Evolutionary conservation across 495 filamentous ascomycete genomes (phyloP).

Genomic region (Annulohypoxylon moriforme): DNA sequence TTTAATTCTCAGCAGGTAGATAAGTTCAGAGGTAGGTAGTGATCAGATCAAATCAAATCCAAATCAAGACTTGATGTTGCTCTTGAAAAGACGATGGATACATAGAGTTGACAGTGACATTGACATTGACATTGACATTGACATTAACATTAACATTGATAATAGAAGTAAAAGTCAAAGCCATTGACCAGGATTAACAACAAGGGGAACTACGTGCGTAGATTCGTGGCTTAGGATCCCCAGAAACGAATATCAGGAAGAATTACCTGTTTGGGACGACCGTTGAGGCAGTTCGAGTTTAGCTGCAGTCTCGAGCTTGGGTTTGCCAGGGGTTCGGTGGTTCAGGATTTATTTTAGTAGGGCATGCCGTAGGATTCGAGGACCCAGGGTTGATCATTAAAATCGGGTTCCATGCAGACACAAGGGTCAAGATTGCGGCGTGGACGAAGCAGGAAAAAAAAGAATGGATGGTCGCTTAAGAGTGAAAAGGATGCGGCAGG

Average conservation of each 20-base stretch:
- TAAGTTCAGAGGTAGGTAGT: too few species aligned
- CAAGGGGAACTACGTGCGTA: background rate
- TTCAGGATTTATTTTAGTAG: slow-evolving; percentile 30
- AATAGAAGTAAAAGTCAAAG: background rate
- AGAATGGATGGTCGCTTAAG: slow-evolving; percentile 18
- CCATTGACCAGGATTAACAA: slow-evolving; percentile 7
- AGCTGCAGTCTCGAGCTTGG: slow-evolving; percentile 28
- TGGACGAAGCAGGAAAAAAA: slow-evolving; percentile 27
- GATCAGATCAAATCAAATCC: too few species aligned
- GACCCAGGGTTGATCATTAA: slow-evolving; percentile 24
- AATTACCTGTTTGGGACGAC: slow-evolving; percentile 35
- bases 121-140: background rate
- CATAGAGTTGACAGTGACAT: background rate
- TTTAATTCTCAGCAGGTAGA: too few species aligned
- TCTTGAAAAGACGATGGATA: slow-evolving; percentile 1
- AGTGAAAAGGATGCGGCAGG: slow-evolving; percentile 27
- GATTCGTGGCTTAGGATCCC: slow-evolving; percentile 14
- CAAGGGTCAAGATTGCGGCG: slow-evolving; percentile 25
- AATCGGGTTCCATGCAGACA: slow-evolving; percentile 30
- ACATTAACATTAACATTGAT: background rate
- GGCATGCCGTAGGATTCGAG: slow-evolving; percentile 31
- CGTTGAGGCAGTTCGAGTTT: slow-evolving; percentile 40
- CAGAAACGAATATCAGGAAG: slow-evolving; percentile 17
- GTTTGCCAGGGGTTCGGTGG: slow-evolving; percentile 23
- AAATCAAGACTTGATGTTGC: background rate